Evolutionary conservation across 345 rosid genomes (phyloP).

Genomic region (Kandelia obovata): DNA sequence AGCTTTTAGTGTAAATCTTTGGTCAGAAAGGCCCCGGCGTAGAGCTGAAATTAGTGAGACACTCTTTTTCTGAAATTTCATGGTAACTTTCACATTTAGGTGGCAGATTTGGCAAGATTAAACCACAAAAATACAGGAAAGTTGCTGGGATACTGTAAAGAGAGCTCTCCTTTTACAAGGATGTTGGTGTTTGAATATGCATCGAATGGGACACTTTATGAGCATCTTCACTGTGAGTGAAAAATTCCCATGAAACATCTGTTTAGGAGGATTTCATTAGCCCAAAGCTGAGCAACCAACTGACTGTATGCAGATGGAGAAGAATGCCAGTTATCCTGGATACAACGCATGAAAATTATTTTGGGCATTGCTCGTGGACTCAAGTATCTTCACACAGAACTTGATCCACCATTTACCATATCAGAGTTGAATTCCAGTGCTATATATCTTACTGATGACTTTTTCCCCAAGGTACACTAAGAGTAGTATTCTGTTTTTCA

Average conservation of each 20-base stretch:
- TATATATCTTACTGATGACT: conserved; percentile 92
- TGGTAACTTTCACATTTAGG: conserved; percentile 46
- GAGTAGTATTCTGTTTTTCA: not conserved
- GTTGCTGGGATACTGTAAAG: conserved; percentile 84
- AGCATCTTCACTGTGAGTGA: conserved; percentile 89
- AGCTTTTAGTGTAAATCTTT: not conserved
- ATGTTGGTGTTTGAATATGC: conserved; percentile 96
- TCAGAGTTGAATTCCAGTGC: conserved; percentile 88
- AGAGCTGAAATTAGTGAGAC: conserved; percentile 3
- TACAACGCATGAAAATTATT: conserved; percentile 80
- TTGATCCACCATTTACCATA: conserved; percentile 85
- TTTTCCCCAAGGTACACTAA: conserved; percentile 74
- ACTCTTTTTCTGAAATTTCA: conserved; percentile 16
- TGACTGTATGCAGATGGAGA: conserved; percentile 66
- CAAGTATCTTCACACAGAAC: conserved; percentile 83
- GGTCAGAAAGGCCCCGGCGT: not conserved
- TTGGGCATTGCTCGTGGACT: conserved; percentile 84
- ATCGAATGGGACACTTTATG: conserved; percentile 89
- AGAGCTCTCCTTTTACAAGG: conserved; percentile 76
- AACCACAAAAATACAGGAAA: conserved; percentile 75
- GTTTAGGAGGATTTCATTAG: conserved; percentile 4
- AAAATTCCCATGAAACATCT: conserved; percentile 7
- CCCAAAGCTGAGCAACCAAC: conserved; percentile 17
- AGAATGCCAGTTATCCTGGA: conserved; percentile 83
- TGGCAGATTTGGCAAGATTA: conserved; percentile 91